Evolutionary conservation across 2,329 filamentous ascomycete genomes (phyloP).

Genomic region (Pseudogymnoascus sp.): DNA sequence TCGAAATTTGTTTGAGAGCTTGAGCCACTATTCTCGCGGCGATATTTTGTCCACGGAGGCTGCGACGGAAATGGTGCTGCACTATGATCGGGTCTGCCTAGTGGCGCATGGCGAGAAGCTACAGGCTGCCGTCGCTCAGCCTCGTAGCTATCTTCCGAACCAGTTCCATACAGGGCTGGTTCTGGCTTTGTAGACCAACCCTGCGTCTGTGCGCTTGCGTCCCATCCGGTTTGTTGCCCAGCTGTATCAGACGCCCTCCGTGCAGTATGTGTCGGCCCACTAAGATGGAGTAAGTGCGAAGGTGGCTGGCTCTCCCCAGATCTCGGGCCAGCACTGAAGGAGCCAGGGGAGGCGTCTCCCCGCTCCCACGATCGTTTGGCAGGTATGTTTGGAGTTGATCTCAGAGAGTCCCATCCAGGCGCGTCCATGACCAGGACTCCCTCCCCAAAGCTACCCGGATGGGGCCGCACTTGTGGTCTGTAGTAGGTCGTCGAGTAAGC

Average conservation of each 20-base stretch:
- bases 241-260: neutral
- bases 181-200: neutral
- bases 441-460: neutral
- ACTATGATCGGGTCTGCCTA: neutral
- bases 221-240: neutral
- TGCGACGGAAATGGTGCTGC: neutral
- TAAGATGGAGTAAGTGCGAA: neutral
- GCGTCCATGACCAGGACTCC: neutral
- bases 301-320: neutral
- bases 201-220: neutral
- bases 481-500: constrained; percentile 7
- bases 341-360: neutral
- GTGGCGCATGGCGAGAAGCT: neutral
- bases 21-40: neutral
- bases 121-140: constrained; percentile 10
- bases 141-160: neutral
- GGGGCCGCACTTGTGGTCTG: neutral
- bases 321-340: neutral
- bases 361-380: neutral
- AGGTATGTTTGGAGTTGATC: constrained; percentile 3
- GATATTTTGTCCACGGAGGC: constrained; percentile 1
- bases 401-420: constrained; percentile 8
- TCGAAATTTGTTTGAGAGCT: constrained; percentile 2
- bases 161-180: neutral
- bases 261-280: neutral